Percentiles rank a stretch among this genome's conserved stretches.
Conservation (phyloP, 1,284 basidiomycete species). For the Microbotryum lychnidis-dioicae region DNA sequence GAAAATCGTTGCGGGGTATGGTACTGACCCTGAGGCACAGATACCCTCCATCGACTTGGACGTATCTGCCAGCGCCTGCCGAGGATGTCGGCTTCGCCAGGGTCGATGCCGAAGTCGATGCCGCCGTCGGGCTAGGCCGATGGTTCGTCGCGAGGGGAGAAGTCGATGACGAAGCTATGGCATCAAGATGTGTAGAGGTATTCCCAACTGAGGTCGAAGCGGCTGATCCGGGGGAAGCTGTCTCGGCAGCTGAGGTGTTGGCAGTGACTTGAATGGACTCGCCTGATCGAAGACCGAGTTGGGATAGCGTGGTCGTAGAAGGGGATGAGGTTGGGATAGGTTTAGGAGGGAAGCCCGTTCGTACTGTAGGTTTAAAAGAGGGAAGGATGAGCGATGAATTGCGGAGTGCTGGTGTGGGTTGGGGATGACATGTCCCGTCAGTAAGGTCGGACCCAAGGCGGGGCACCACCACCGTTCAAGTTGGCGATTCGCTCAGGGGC, state of each 20-base stretch:
- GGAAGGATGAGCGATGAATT: too few relatives aligned
- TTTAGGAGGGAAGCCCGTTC: slow-evolving; percentile 22
- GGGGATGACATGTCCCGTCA: too few relatives aligned
- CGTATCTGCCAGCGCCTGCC: not conserved
- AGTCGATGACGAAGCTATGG: not conserved
- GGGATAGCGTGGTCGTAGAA: not conserved
- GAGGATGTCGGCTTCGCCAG: not conserved
- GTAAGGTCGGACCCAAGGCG: not conserved
- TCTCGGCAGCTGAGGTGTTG: not conserved
- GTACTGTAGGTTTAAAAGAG: slow-evolving; percentile 6
- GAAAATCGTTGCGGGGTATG: too few relatives aligned
- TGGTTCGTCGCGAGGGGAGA: not conserved
- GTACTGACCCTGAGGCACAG: slow-evolving; percentile 21
- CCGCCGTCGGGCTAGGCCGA: not conserved
- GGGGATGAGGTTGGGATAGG: not conserved
- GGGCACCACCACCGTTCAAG: too few relatives aligned
- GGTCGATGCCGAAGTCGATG: too few relatives aligned
- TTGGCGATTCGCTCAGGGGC: too few relatives aligned
- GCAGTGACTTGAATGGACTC: slow-evolving; percentile 20
- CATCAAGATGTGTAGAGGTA: not conserved
- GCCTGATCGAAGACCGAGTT: slow-evolving; percentile 12
- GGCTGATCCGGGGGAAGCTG: not conserved
- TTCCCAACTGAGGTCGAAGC: not conserved
- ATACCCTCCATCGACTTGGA: slow-evolving; percentile 19
- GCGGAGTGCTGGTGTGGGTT: not conserved